Base-by-base conservation (phyloP, 116 monocot species). In the Zostera marina region DNA sequence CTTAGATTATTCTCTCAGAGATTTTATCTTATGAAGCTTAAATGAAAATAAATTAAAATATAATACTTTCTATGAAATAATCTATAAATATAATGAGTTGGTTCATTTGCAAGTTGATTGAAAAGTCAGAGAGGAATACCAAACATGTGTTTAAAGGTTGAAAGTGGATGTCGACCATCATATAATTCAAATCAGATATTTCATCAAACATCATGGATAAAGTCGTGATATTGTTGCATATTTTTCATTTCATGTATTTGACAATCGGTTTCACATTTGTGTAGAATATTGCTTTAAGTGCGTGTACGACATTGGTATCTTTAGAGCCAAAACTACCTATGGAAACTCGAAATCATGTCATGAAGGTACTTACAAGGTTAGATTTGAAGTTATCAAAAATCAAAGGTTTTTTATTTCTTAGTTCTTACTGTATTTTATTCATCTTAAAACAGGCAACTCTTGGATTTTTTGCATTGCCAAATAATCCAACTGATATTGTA, bases 231-330 rank as follows among this genome's bases (percentile, higher is more conserved):
- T 32, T 32, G 32, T 32, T 32, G 32, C 32, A n/a, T 15, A 41
- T 59, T 59, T 14, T 17, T 20, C 17, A 19, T 40, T 20, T 42
- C 43, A 43, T 20, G 7, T 21, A 9, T 6, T 59, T 54, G 13
- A 54, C 0, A 6, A 11, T 2, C 10, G 24, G 8, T 26, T 17
- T 14, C 61, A 61, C 19, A 9, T 59, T 68, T 44, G 11, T 80
- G 46, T 69, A 94, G 94, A 94, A 79, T 63, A 75, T 94, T 73
- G 94, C 94, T 65, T 70, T 94, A 58, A 76, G 75, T 72, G 84
- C 88, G 61, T 94, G 94, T 51, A 88, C 88, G 45, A 94, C 88
- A 26, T 78, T 94, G 76, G 88, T 88, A 61, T 80, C 85, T 43
- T 71, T 94, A 62, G 94, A 94, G 60, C 88, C 85, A 39, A 85